Base-by-base conservation (phyloP, 495 filamentous ascomycete species). In the Podospora bellae-mahoneyi region DNA sequence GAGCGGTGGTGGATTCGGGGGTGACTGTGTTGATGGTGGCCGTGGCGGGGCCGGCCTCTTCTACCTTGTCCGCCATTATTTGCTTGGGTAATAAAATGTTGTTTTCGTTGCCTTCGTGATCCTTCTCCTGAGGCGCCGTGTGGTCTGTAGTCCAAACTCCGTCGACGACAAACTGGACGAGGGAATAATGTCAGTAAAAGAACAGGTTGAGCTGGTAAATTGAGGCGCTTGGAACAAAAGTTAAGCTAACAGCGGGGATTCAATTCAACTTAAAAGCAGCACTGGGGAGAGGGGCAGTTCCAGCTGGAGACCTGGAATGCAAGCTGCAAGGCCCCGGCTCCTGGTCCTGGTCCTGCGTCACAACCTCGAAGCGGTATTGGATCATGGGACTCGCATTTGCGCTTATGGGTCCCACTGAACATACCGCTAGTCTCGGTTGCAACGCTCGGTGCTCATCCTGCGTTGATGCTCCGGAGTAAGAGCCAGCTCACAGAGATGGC, bases 91-190 rank as follows among this genome's bases (percentile, higher is more conserved):
- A 83, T 34, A 99, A 84, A 63, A 97, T 84, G 87, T 97, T 97
- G 83, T 97, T 97, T 65, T 91, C 82, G 84, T 93, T 95, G 68
- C 89, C 87, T 62, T 85, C 79, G 59, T 83, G 84, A 83, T 97
- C 95, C 68, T 83, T 84, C 79, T 96, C 92, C 78, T 91, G 86
- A 30, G 91, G 91, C 26, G 87, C 89, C 62, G 87, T 85, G 72
- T 87, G 88, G 76, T 97, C 91, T 69, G 88, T 91, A 26, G 85
- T 87, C 95, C 95, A 99, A 67, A 81, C 85, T 57, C 87, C 89
- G 85, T 99, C 93, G 59, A 96, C 94, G 71, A 98, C 91, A 79
- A 96, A 98, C 92, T 97, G 70, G 66, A 39, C 30, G 34, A 60
- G 16, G 28, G 58, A 54, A 15, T 7, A 65, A 55, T 19, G 70